Conservation (phyloP, 1,284 basidiomycete genomes). For the Ustilago loliicola region DNA sequence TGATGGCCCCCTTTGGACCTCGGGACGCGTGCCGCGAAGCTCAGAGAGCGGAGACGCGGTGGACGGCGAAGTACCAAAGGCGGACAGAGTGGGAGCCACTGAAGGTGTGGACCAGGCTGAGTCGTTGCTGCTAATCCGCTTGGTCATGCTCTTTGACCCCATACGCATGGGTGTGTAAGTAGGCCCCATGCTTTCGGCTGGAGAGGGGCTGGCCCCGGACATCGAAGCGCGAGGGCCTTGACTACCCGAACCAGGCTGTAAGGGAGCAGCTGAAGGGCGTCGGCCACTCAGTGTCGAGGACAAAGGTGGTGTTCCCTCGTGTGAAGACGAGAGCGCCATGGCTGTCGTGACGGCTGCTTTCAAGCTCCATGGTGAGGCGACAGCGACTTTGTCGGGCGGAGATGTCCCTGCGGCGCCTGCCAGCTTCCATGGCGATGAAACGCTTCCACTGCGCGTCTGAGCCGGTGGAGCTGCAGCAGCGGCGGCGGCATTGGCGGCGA, state of each 20-base stretch:
- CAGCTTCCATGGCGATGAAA: slow-evolving; percentile 46
- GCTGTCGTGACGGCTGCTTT: slow-evolving; percentile 44
- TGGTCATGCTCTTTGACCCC: slow-evolving; percentile 31
- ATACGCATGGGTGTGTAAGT: slow-evolving; percentile 53
- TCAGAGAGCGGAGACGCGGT: slow-evolving; percentile 4
- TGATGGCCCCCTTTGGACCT: slow-evolving; percentile 23
- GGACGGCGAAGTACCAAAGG: slow-evolving; percentile 33
- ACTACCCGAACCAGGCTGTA: slow-evolving; percentile 15
- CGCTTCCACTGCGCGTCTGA: slow-evolving; percentile 24
- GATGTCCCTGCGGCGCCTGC: slow-evolving; percentile 20
- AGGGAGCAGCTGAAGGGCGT: slow-evolving; percentile 43
- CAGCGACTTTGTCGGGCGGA: slow-evolving; percentile 23
- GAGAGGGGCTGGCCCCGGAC: slow-evolving; percentile 21
- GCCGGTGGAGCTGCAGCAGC: slow-evolving; percentile 18
- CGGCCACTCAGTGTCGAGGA: slow-evolving; percentile 16
- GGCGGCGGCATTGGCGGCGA: slow-evolving; percentile 27
- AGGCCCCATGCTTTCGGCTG: slow-evolving; percentile 43
- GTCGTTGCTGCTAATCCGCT: slow-evolving; percentile 42
- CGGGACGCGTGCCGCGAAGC: slow-evolving; percentile 6
- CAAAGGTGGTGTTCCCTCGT: slow-evolving; percentile 35
- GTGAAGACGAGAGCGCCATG: slow-evolving; percentile 33
- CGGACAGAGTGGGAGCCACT: slow-evolving; percentile 14
- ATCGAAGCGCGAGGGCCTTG: slow-evolving; percentile 19
- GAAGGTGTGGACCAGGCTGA: slow-evolving; percentile 41
- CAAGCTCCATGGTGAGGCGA: slow-evolving; percentile 36